phyloP scores from a whole-genome alignment of 306 rosid genomes.

The Begonia masoniana region DNA sequence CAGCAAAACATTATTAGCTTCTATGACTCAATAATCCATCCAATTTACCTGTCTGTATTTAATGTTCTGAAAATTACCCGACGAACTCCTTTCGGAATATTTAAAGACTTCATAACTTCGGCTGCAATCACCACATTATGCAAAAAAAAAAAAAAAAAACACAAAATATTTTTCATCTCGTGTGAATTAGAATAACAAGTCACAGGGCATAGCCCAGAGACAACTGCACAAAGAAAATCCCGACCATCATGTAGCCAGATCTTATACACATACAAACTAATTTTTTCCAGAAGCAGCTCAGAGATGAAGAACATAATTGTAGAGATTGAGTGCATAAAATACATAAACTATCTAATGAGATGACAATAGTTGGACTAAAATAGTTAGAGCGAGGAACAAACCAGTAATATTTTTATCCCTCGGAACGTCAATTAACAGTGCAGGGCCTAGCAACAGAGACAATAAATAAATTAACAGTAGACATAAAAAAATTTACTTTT shows the following conservation, averaged over 20 bases:
- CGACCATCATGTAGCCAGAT: too few relatives aligned
- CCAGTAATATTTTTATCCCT: slow-evolving; percentile 58
- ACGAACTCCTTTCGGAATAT: slow-evolving; percentile 19
- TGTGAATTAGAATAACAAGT: too few relatives aligned
- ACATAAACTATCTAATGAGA: too few relatives aligned
- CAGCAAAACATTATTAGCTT: too few relatives aligned
- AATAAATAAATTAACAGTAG: not conserved
- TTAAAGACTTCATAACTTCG: slow-evolving; percentile 20
- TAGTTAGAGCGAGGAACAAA: slow-evolving; percentile 11
- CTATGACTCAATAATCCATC: not conserved
- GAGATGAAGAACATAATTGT: too few relatives aligned
- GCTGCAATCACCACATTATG: slow-evolving; percentile 10
- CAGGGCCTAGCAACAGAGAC: slow-evolving; percentile 34
- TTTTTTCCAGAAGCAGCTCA: too few relatives aligned
- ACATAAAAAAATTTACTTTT: not conserved
- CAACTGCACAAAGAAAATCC: too few relatives aligned
- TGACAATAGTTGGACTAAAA: too few relatives aligned
- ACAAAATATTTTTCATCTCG: too few relatives aligned
- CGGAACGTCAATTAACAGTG: slow-evolving; percentile 59
- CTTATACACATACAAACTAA: too few relatives aligned
- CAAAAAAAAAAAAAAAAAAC: not conserved
- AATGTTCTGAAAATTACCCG: slow-evolving; percentile 20
- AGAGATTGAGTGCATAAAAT: too few relatives aligned
- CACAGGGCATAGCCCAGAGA: too few relatives aligned
- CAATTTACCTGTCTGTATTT: slow-evolving; percentile 14